phyloP scores from a whole-genome alignment of 2,329 filamentous ascomycete genomes.

The Aspergillus proliferans region DNA sequence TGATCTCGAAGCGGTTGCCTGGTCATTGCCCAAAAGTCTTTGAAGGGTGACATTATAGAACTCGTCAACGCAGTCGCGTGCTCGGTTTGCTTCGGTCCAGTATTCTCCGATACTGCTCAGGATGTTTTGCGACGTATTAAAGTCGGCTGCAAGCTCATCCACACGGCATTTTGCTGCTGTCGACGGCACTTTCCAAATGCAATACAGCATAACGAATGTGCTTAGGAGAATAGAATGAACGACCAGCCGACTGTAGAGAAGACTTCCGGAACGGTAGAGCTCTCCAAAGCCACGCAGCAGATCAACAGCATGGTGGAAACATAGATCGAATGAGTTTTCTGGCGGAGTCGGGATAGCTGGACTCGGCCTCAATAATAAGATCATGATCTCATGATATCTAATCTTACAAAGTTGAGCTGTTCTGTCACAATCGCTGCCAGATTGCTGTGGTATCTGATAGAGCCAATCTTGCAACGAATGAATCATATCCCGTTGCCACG shows the following conservation, averaged over 20 bases:
- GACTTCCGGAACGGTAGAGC: constrained; percentile 40
- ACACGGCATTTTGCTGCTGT: constrained; percentile 34
- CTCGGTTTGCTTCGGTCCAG: constrained; percentile 42
- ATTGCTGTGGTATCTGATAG: constrained; percentile 27
- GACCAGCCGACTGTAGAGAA: constrained; percentile 45
- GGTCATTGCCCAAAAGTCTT: constrained; percentile 11
- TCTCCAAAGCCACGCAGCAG: constrained; percentile 38
- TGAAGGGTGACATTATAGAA: constrained; percentile 22
- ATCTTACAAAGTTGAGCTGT: constrained; percentile 35
- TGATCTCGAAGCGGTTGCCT: not conserved
- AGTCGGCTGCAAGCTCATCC: constrained; percentile 37
- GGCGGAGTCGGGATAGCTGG: constrained; percentile 48
- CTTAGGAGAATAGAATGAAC: constrained; percentile 47
- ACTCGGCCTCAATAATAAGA: constrained; percentile 48
- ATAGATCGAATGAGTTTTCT: constrained; percentile 34
- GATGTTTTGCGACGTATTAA: constrained; percentile 41
- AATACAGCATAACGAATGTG: constrained; percentile 48
- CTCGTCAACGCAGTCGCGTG: constrained; percentile 26
- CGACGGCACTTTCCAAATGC: constrained; percentile 42
- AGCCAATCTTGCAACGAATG: constrained; percentile 38
- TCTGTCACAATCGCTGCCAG: not conserved
- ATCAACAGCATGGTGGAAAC: constrained; percentile 40
- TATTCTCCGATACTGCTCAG: constrained; percentile 49
- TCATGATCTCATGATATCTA: constrained; percentile 45
- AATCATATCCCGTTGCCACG: constrained; percentile 44